A percentile compares a stretch with the other conserved stretches of the same genome.
Evolutionary conservation across 805 yeast genomes (phyloP).

Genomic region (Myxozyma lipomycoides): DNA sequence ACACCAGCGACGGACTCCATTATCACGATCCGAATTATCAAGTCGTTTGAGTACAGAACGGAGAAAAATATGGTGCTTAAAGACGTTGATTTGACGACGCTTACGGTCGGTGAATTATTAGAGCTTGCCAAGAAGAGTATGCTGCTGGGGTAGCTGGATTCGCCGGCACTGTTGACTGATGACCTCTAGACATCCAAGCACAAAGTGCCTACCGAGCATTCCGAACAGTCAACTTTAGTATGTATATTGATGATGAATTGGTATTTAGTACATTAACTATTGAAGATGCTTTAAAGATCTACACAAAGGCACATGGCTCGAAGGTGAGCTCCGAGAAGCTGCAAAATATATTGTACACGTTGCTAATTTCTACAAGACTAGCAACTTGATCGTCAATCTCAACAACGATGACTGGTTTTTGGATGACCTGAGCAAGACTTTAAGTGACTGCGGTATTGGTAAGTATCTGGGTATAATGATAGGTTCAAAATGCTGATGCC

Average conservation of each 20-base stretch:
- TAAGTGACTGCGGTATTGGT: conserved; percentile 48
- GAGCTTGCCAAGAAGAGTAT: conserved; percentile 44
- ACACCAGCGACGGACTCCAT: conserved; percentile 49
- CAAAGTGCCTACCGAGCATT: conserved; percentile 76
- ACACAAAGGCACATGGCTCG: conserved; percentile 91
- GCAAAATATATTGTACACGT: not conserved
- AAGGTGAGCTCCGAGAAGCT: conserved; percentile 40
- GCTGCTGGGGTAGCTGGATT: conserved; percentile 1
- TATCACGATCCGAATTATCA: conserved; percentile 78
- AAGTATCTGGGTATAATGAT: conserved; percentile 29
- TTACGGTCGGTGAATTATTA: conserved; percentile 63
- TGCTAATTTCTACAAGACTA: conserved; percentile 44
- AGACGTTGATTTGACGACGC: conserved; percentile 63
- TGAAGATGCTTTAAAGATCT: conserved; percentile 56
- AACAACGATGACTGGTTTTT: conserved; percentile 78
- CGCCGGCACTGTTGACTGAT: not conserved
- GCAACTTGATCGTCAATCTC: conserved; percentile 85
- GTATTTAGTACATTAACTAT: not conserved
- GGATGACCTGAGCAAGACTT: conserved; percentile 41
- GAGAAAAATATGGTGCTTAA: conserved; percentile 70
- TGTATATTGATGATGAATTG: not conserved
- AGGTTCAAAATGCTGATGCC: not conserved
- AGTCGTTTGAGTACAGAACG: conserved; percentile 88
- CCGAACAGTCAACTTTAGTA: conserved; percentile 52
- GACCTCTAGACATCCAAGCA: conserved; percentile 42